Percentiles rank a stretch among this genome's conserved stretches.
Evolutionary conservation across 2,329 filamentous ascomycete genomes (phyloP).

Genomic region (Hypocreales sp.): DNA sequence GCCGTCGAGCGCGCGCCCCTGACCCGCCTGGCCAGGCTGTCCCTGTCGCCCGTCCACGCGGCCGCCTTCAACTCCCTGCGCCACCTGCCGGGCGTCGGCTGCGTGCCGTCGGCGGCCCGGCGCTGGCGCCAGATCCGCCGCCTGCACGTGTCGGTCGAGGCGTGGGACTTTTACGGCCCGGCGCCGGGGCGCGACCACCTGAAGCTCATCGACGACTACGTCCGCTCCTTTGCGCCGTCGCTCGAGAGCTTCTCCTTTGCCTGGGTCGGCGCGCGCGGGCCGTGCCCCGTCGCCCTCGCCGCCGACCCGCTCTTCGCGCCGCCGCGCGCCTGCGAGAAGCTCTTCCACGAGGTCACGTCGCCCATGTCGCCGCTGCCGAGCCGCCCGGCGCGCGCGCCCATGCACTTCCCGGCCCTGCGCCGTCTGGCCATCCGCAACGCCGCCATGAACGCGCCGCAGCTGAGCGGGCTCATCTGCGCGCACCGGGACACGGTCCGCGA

Average conservation of each 20-base stretch:
- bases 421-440: constrained; percentile 60
- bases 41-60: constrained; percentile 59
- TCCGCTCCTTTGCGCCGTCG: constrained; percentile 50
- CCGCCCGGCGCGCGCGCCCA: constrained; percentile 32
- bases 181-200: constrained; percentile 52
- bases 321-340: constrained; percentile 35
- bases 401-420: constrained; percentile 52
- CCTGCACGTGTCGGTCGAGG: constrained; percentile 57
- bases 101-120: constrained; percentile 52
- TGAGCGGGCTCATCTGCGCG: constrained; percentile 49
- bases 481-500: constrained; percentile 57
- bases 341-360: constrained; percentile 49
- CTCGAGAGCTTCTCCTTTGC: constrained; percentile 61
- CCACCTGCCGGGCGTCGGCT: constrained; percentile 58
- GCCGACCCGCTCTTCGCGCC: constrained; percentile 55
- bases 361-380: constrained; percentile 47
- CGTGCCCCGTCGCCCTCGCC: constrained; percentile 55
- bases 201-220: constrained; percentile 69
- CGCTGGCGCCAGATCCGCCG: constrained; percentile 67
- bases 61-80: constrained; percentile 64
- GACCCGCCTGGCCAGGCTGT: constrained; percentile 49
- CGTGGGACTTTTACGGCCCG: constrained; percentile 46
- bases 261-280: constrained; percentile 63
- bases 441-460: constrained; percentile 53
- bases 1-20: constrained; percentile 62